Base-by-base conservation (phyloP, 768 basidiomycete species). In the Trametes cubensis region DNA sequence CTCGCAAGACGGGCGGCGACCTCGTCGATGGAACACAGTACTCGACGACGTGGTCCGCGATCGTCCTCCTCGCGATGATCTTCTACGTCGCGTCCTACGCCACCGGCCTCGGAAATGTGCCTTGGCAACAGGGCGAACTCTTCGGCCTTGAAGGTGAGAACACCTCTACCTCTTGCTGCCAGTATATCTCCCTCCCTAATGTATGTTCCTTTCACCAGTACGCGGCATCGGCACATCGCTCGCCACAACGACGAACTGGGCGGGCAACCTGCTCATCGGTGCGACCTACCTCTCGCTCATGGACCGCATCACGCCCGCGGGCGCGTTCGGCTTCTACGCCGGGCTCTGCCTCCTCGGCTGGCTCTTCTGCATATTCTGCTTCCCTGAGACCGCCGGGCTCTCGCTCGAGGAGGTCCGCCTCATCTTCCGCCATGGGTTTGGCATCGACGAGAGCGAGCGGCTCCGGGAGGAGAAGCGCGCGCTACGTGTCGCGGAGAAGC, bases 61-160 rank as follows among this genome's bases (percentile, higher is more conserved):
- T 89, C 60, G 88, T 93, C 3, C 73, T 93, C n/a, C 62, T 87
- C 6, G 83, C 87, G n/a, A 93, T 94, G 89, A 85, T 94, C 65
- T 70, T 90, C 66, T 94, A 88, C 74, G 90, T 92, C 21, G 88
- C 88, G 0, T 87, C 87, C 11, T 94, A 94, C 69, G 92, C 90
- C 0, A 88, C 83, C 2, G 88, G 90, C 4, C 75, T 92, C 17
- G 90, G 90, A 0, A 90, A 90, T 67, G 85, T 92, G 2, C 92
- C 92, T 0, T 93, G 92, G 92, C 90, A 92, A 68, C 92, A 92
- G 72, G 90, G 90, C 46, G 92, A 93, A 70, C 80, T 94, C 13
- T 94, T 94, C 75, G 79, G 81, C 20, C 81, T 93, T 41, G 89
- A 92, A 79, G 85, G 86, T 84, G 44, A 28, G 74, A 15, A 14